Conservation (phyloP, 371 early-diverging fungal genomes). For the Rhizomucor miehei region DNA sequence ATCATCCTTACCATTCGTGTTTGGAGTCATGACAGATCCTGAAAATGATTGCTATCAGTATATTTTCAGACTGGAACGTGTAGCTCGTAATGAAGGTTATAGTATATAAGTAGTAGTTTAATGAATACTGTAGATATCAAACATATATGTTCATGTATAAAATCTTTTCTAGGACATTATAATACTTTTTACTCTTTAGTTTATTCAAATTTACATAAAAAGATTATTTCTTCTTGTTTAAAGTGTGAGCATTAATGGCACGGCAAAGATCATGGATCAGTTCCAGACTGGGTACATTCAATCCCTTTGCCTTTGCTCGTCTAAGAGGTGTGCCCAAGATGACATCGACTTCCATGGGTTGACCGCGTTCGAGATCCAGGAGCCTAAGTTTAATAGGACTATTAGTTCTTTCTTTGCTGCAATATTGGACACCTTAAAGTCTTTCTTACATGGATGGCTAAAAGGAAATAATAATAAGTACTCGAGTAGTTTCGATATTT, state of each 20-base stretch:
- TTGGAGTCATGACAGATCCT: conserved; percentile 28
- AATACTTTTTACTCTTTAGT: not conserved
- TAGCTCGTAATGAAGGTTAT: not conserved
- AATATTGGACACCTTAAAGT: not conserved
- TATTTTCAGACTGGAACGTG: conserved; percentile 15
- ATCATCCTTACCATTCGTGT: conserved; percentile 8
- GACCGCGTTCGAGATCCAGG: conserved; percentile 58
- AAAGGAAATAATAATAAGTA: not conserved
- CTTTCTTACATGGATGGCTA: conserved; percentile 56
- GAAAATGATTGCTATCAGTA: conserved; percentile 15
- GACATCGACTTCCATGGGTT: conserved; percentile 65
- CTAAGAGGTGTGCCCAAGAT: conserved; percentile 62
- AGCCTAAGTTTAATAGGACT: conserved; percentile 5
- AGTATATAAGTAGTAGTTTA: not conserved
- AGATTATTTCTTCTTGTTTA: not conserved
- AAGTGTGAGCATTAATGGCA: conserved; percentile 13
- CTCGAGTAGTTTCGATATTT: too few species aligned
- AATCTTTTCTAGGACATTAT: not conserved
- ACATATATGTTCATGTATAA: not conserved
- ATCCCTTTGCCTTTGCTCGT: conserved; percentile 49
- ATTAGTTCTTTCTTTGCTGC: not conserved
- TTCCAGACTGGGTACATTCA: conserved; percentile 45
- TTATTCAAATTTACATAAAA: not conserved
- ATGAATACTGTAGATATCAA: not conserved
- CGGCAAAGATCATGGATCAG: conserved; percentile 31